These are phyloP conservation scores for Phytopythium kandeliae DNA, from an alignment of 352 stramenopile genomes.

Conservation along the genomic window DNA sequence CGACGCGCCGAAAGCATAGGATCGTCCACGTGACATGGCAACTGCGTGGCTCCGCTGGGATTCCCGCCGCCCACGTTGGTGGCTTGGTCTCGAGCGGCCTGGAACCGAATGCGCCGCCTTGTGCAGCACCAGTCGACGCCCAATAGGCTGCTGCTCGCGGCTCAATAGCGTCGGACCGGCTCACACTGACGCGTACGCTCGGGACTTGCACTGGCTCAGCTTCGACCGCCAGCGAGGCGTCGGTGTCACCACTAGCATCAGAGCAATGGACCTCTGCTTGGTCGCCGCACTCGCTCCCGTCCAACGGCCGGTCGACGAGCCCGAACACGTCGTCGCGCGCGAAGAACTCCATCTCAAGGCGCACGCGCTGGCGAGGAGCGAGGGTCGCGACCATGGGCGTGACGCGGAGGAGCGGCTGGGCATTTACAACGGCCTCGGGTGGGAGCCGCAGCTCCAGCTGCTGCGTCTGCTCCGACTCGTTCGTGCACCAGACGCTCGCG, in stretches of 20 bases:
- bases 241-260: not conserved
- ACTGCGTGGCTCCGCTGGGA: constrained; percentile 45
- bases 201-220: not conserved
- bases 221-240: not conserved
- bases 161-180: not conserved
- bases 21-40: constrained; percentile 76
- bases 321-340: constrained; percentile 43
- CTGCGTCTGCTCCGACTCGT: constrained; percentile 20
- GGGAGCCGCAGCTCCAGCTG: constrained; percentile 25
- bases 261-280: too few species aligned
- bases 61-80: constrained; percentile 4
- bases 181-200: constrained; percentile 12
- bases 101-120: too few species aligned
- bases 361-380: constrained; percentile 23
- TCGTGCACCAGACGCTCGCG: constrained; percentile 23
- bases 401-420: constrained; percentile 28
- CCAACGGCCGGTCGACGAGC: constrained; percentile 12
- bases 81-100: not conserved
- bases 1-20: constrained; percentile 49
- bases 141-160: not conserved
- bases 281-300: not conserved
- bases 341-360: constrained; percentile 82
- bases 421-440: constrained; percentile 8
- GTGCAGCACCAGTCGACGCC: too few species aligned
- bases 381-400: constrained; percentile 65